Percentiles rank a stretch among this genome's conserved stretches.
Evolutionary conservation across 257 asterid species (phyloP).

Genomic region (Rhazya stricta): DNA sequence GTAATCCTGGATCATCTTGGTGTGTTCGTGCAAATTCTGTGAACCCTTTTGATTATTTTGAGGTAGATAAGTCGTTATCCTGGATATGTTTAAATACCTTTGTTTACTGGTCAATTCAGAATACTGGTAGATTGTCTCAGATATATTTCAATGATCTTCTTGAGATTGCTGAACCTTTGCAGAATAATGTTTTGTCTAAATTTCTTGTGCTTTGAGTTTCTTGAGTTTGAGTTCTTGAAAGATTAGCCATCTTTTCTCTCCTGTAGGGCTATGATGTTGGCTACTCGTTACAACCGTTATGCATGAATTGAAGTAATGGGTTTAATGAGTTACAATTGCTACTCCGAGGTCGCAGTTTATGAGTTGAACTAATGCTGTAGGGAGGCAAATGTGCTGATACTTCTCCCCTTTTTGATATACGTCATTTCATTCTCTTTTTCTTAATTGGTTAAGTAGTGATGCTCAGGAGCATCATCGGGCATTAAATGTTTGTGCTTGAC

Average conservation of each 20-base stretch:
- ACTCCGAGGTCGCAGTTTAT: background rate
- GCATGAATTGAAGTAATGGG: background rate
- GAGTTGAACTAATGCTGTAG: background rate
- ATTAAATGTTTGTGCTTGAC: background rate
- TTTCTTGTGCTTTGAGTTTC: background rate
- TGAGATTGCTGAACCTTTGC: background rate
- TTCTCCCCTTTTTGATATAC: background rate
- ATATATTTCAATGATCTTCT: background rate
- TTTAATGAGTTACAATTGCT: background rate
- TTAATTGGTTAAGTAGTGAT: background rate
- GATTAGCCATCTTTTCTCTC: background rate
- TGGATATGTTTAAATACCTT: background rate
- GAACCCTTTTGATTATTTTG: background rate
- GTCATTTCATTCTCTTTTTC: background rate
- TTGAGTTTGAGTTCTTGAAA: background rate
- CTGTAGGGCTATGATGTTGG: background rate
- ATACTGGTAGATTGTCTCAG: background rate
- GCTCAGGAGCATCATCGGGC: background rate
- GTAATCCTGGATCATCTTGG: background rate
- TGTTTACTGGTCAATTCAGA: background rate
- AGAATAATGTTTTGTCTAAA: background rate
- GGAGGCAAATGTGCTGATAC: background rate
- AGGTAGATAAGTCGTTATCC: background rate
- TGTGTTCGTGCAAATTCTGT: background rate
- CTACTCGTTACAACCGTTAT: background rate